A percentile compares a stretch with the other conserved stretches of the same genome.
Conservation (phyloP, 768 basidiomycete genomes). For the Dictyophora rubrovolvata region DNA sequence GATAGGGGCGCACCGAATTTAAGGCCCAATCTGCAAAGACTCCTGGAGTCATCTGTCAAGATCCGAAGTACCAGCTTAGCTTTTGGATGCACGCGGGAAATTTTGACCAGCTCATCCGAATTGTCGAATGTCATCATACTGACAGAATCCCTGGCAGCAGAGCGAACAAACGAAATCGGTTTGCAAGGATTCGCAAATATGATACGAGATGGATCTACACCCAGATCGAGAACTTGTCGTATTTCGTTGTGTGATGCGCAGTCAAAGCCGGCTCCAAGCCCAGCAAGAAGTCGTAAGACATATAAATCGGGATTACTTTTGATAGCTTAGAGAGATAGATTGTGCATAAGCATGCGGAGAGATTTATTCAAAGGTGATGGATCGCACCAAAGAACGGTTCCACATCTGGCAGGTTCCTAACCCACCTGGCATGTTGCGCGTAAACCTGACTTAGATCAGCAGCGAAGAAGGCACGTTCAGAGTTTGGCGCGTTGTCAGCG, state of each 20-base stretch:
- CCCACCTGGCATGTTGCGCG: slow-evolving; percentile 78
- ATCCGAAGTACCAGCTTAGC: slow-evolving; percentile 91
- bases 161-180: slow-evolving; percentile 84
- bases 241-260: slow-evolving; percentile 97
- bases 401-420: slow-evolving; percentile 64
- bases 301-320: slow-evolving; percentile 99
- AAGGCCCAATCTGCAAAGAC: slow-evolving; percentile 83
- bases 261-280: slow-evolving; percentile 90
- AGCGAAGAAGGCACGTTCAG: slow-evolving; percentile 94
- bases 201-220: slow-evolving; percentile 70
- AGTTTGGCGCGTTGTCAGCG: slow-evolving; percentile 47
- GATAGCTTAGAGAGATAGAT: slow-evolving; percentile 49
- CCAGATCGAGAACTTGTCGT: slow-evolving; percentile 65
- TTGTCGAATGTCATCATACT: slow-evolving; percentile 99
- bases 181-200: slow-evolving; percentile 99
- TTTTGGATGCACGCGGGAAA: slow-evolving; percentile 65
- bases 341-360: slow-evolving; percentile 14
- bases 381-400: slow-evolving; percentile 86
- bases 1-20: slow-evolving; percentile 92
- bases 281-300: slow-evolving; percentile 80
- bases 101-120: slow-evolving; percentile 89
- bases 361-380: slow-evolving; percentile 6
- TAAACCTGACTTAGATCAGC: slow-evolving; percentile 88
- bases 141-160: slow-evolving; percentile 69
- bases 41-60: slow-evolving; percentile 95